Evolutionary conservation across 345 rosid species (phyloP).

Genomic region (Aquilaria malaccensis): DNA sequence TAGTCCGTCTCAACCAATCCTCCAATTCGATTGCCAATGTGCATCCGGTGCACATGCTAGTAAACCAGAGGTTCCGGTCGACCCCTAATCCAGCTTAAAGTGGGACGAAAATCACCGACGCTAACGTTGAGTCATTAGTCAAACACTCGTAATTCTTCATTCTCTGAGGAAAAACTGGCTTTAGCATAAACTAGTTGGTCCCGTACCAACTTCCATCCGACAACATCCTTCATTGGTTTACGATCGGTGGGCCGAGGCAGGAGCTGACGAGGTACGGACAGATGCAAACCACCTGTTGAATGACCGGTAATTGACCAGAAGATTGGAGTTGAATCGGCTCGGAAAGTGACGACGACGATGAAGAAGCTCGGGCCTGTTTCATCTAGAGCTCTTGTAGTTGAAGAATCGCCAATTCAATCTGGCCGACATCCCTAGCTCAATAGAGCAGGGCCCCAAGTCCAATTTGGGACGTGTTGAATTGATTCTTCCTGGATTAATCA

Average conservation of each 20-base stretch:
- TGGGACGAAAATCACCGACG: constrained; percentile 48
- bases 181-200: constrained; percentile 53
- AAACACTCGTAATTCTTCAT: constrained; percentile 49
- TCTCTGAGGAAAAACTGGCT: constrained; percentile 38
- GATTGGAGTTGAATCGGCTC: constrained; percentile 32
- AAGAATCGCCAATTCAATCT: too few relatives aligned
- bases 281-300: constrained; percentile 38
- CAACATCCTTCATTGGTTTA: constrained; percentile 12
- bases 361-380: too few relatives aligned
- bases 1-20: constrained; percentile 25
- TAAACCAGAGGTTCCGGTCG: constrained; percentile 40
- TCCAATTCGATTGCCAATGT: constrained; percentile 23
- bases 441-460: too few relatives aligned
- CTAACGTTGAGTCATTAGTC: constrained; percentile 40
- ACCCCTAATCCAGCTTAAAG: constrained; percentile 45
- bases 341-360: constrained; percentile 28
- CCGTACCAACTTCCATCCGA: constrained; percentile 21
- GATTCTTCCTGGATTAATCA: too few relatives aligned
- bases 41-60: constrained; percentile 30
- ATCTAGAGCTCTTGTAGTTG: too few relatives aligned
- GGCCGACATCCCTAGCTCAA: too few relatives aligned
- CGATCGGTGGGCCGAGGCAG: constrained; percentile 37
- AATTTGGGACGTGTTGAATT: too few relatives aligned
- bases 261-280: constrained; percentile 32
- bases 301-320: constrained; percentile 27